Percentiles rank a stretch among this genome's conserved stretches.
phyloP scores from a whole-genome alignment of 129 eudicot species.

The Centrapalus pauciflorus region DNA sequence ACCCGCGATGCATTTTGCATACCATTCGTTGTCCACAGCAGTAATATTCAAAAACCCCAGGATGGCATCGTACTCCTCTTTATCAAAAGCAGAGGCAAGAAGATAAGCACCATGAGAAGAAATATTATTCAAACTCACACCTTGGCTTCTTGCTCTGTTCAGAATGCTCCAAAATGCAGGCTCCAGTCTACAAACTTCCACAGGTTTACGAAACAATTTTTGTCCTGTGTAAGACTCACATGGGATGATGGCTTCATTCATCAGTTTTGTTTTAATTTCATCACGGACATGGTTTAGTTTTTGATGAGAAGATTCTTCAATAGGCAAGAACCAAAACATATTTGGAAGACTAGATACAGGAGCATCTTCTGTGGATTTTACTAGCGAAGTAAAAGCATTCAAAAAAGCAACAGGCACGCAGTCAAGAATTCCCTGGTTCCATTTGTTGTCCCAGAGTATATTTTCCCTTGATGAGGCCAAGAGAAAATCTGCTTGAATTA shows the following conservation, averaged over 20 bases:
- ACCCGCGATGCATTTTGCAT: conserved; percentile 49
- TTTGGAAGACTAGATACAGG: conserved; percentile 26
- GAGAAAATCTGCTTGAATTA: conserved; percentile 49
- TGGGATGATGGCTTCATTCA: conserved; percentile 37
- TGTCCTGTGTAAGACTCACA: conserved; percentile 38
- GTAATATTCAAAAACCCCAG: conserved; percentile 35
- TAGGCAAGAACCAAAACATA: conserved; percentile 33
- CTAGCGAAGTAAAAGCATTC: conserved; percentile 39
- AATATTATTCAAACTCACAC: conserved; percentile 30
- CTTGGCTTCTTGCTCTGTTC: conserved; percentile 25
- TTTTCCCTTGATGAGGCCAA: conserved; percentile 51
- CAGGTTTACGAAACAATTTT: conserved; percentile 42
- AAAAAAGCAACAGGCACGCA: conserved; percentile 39
- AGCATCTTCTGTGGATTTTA: conserved; percentile 29
- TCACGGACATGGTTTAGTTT: conserved; percentile 32
- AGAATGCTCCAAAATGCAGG: conserved; percentile 45
- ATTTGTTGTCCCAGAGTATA: conserved; percentile 37
- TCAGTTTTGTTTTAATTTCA: conserved; percentile 24
- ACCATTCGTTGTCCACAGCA: conserved; percentile 42
- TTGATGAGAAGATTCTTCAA: conserved; percentile 12
- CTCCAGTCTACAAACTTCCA: conserved; percentile 43
- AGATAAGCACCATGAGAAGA: conserved; percentile 50
- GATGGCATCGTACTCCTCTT: conserved; percentile 14
- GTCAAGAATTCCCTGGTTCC: conserved; percentile 50
- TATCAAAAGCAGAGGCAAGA: conserved; percentile 41